Evolutionary conservation across 352 stramenopile species (phyloP).

Genomic region (Pythium folliculosum): DNA sequence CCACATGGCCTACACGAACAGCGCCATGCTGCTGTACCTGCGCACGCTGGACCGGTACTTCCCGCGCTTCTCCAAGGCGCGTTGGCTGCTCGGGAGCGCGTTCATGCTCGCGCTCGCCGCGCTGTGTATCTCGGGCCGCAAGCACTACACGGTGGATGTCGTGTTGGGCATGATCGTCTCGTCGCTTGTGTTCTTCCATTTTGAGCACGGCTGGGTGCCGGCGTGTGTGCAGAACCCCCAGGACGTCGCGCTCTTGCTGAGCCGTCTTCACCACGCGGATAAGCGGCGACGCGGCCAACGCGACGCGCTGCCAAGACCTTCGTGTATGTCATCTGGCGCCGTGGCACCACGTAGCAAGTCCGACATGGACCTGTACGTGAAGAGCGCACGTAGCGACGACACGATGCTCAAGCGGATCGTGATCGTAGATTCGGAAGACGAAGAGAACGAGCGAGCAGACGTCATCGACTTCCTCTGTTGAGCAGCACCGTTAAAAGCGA

Average conservation of each 20-base stretch:
- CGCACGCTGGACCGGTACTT: conserved; percentile 39
- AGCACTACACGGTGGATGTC: conserved; percentile 51
- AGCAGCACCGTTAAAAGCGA: background rate
- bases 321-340: background rate
- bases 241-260: background rate
- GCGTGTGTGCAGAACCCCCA: conserved; percentile 20
- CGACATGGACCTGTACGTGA: conserved; percentile 13
- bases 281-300: background rate
- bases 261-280: background rate
- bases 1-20: conserved; percentile 50
- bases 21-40: conserved; percentile 42
- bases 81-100: conserved; percentile 31
- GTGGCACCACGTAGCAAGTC: conserved; percentile 10
- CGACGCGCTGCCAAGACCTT: background rate
- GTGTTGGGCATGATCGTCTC: conserved; percentile 42
- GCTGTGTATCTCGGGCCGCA: conserved; percentile 40
- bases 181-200: conserved; percentile 47
- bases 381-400: background rate
- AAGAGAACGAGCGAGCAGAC: background rate
- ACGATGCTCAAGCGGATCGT: conserved; percentile 14
- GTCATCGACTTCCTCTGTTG: conserved; percentile 10
- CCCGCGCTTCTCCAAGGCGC: conserved; percentile 23
- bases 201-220: conserved; percentile 42
- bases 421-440: conserved; percentile 8
- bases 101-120: conserved; percentile 36